A percentile compares a stretch with the other conserved stretches of the same genome.
These are phyloP conservation scores for Ogataea nitratoaversa DNA, from an alignment of 805 yeast species.

Conservation along the genomic window DNA sequence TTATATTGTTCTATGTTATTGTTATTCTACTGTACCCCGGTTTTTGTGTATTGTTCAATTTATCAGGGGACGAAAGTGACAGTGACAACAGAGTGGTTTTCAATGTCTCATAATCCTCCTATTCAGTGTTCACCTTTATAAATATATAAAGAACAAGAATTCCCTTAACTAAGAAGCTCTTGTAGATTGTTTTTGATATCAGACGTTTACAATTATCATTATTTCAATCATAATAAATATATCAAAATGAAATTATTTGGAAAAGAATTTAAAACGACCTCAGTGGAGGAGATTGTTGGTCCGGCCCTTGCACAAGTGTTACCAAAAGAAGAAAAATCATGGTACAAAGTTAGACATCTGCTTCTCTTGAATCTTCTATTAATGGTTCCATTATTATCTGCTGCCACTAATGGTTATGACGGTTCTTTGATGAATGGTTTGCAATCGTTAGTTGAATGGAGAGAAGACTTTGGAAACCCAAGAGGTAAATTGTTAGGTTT, in stretches of 20 bases:
- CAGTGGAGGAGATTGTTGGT: constrained; percentile 19
- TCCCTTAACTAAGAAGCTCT: too few relatives aligned
- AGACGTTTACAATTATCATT: too few relatives aligned
- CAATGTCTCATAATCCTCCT: too few relatives aligned
- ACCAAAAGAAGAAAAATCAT: constrained; percentile 26
- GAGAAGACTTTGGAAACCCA: constrained; percentile 29
- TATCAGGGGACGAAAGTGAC: too few relatives aligned
- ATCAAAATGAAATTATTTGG: neutral
- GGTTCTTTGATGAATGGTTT: constrained; percentile 44
- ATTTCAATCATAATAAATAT: too few relatives aligned
- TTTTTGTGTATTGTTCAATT: too few relatives aligned
- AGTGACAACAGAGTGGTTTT: too few relatives aligned
- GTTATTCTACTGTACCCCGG: too few relatives aligned
- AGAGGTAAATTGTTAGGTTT: constrained; percentile 33
- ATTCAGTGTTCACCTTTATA: too few relatives aligned
- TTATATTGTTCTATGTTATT: too few relatives aligned
- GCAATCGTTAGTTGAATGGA: constrained; percentile 39
- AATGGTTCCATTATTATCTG: constrained; percentile 30
- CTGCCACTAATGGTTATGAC: constrained; percentile 41
- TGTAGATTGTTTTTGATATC: too few relatives aligned
- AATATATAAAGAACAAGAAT: too few relatives aligned
- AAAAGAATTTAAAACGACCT: constrained; percentile 4
- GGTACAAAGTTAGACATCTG: constrained; percentile 38
- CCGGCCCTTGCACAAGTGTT: constrained; percentile 16
- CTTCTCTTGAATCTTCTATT: constrained; percentile 34